Percentiles rank a stretch among this genome's conserved stretches.
These are phyloP conservation scores for Ogataea saltuana DNA, from an alignment of 805 yeast species.

Conservation along the genomic window DNA sequence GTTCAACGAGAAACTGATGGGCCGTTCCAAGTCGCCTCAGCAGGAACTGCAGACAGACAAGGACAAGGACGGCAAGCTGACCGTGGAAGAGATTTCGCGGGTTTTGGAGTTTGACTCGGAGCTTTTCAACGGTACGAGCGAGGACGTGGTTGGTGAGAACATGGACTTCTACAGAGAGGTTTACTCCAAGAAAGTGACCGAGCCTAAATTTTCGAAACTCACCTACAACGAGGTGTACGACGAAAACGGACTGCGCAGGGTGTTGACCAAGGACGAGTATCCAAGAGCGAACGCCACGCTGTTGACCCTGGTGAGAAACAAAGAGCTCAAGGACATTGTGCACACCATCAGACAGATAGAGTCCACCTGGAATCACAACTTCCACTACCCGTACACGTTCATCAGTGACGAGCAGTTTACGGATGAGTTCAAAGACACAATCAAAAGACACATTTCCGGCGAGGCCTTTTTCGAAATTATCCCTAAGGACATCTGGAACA, in stretches of 20 bases:
- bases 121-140: conserved; percentile 26
- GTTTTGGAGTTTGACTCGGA: conserved; percentile 28
- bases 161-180: conserved; percentile 39
- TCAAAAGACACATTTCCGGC: conserved; percentile 49
- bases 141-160: conserved; percentile 34
- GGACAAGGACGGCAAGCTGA: conserved; percentile 27
- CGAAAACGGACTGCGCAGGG: conserved; percentile 29
- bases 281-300: conserved; percentile 71
- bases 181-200: conserved; percentile 35
- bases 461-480: conserved; percentile 53
- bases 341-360: conserved; percentile 65
- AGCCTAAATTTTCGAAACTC: conserved; percentile 35
- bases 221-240: conserved; percentile 33
- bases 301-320: conserved; percentile 71
- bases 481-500: conserved; percentile 50
- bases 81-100: conserved; percentile 28
- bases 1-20: conserved; percentile 33
- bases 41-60: conserved; percentile 18
- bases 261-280: conserved; percentile 33
- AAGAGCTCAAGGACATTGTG: conserved; percentile 56
- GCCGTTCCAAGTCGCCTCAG: conserved; percentile 19
- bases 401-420: conserved; percentile 80
- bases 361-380: conserved; percentile 68
- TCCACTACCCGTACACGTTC: conserved; percentile 91
- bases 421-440: conserved; percentile 64